These are phyloP conservation scores for Nidula niveotomentosa DNA, from an alignment of 1,284 basidiomycete species.

Conservation along the genomic window DNA sequence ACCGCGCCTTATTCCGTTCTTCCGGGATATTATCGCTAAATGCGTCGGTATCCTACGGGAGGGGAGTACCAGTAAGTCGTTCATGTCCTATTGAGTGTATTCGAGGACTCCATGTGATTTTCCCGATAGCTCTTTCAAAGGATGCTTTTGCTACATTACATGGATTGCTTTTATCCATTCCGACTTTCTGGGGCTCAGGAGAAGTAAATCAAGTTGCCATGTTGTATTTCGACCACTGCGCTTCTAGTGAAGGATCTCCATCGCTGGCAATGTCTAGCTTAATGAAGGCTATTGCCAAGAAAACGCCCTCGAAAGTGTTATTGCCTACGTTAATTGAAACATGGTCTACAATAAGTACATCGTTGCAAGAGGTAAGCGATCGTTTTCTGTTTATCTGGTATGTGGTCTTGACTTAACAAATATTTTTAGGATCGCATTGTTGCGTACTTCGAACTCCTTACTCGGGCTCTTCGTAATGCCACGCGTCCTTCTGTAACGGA, in stretches of 20 bases:
- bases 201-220: constrained; percentile 59
- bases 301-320: constrained; percentile 64
- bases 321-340: constrained; percentile 61
- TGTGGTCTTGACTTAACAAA: not conserved
- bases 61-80: constrained; percentile 30
- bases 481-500: constrained; percentile 66
- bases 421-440: constrained; percentile 31
- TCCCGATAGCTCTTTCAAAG: constrained; percentile 19
- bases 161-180: constrained; percentile 58
- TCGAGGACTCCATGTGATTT: too few species aligned
- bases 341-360: constrained; percentile 42
- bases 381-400: not conserved
- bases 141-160: constrained; percentile 52
- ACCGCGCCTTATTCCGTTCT: constrained; percentile 82
- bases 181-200: constrained; percentile 68
- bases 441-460: constrained; percentile 70
- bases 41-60: constrained; percentile 51
- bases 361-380: constrained; percentile 31
- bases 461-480: constrained; percentile 64
- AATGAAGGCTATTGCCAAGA: constrained; percentile 66
- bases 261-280: constrained; percentile 29
- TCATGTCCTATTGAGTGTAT: not conserved
- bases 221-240: constrained; percentile 50
- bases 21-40: constrained; percentile 69
- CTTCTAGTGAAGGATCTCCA: constrained; percentile 22